Percentiles rank a stretch among this genome's conserved stretches.
phyloP scores from a whole-genome alignment of 331 rosid genomes.

The Stylosanthes scabra region DNA sequence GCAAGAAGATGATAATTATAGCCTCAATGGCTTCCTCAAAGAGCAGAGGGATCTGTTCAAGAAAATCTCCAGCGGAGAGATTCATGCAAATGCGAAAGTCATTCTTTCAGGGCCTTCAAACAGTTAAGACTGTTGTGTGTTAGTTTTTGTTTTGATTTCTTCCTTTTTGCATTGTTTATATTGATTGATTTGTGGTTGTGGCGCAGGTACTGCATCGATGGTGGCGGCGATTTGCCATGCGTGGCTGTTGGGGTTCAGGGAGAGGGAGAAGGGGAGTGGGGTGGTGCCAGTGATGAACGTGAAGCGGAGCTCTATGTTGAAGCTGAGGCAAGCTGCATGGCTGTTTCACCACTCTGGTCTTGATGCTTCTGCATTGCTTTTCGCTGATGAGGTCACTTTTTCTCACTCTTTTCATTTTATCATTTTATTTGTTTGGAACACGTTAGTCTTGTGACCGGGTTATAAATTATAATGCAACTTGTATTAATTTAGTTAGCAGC shows the following conservation, averaged over 20 bases:
- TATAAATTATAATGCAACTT: too few relatives aligned
- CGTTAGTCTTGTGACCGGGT: neutral
- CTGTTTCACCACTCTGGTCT: slow-evolving; percentile 78
- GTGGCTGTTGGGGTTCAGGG: slow-evolving; percentile 68
- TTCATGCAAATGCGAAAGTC: slow-evolving; percentile 49
- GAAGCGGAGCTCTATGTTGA: slow-evolving; percentile 73
- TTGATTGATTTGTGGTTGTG: neutral
- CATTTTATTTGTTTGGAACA: neutral
- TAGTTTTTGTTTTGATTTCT: neutral
- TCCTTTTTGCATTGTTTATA: neutral
- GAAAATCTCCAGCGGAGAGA: slow-evolving; percentile 46
- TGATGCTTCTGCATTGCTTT: slow-evolving; percentile 71
- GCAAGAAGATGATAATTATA: slow-evolving; percentile 28
- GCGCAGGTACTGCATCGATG: slow-evolving; percentile 84
- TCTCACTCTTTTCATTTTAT: neutral
- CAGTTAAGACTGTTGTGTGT: slow-evolving; percentile 50
- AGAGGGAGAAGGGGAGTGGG: slow-evolving; percentile 46
- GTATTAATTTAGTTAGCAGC: too few relatives aligned
- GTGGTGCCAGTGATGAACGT: slow-evolving; percentile 83
- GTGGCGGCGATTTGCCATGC: slow-evolving; percentile 82
- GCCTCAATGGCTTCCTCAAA: slow-evolving; percentile 68
- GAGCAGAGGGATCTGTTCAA: slow-evolving; percentile 51
- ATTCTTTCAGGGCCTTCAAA: slow-evolving; percentile 74
- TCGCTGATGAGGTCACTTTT: slow-evolving; percentile 69
- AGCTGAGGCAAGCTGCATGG: slow-evolving; percentile 80